Percentiles rank a stretch among this genome's conserved stretches.
Evolutionary conservation across 2,329 filamentous ascomycete species (phyloP).

Genomic region (Tolypocladium inflatum): DNA sequence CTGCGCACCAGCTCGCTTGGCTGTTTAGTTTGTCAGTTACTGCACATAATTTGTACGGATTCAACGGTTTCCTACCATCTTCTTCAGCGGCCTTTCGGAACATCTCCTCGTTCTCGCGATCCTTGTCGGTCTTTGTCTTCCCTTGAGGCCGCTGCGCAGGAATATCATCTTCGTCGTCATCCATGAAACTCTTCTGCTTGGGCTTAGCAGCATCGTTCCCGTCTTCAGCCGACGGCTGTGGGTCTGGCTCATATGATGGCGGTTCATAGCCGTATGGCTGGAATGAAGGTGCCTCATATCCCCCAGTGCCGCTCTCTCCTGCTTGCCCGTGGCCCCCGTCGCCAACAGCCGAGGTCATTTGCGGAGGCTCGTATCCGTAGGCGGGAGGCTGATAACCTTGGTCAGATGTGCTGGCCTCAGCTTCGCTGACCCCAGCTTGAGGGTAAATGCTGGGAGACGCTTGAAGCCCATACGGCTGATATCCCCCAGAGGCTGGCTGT

Average conservation of each 20-base stretch:
- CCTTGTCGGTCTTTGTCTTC: conserved; percentile 58
- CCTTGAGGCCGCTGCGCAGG: conserved; percentile 38
- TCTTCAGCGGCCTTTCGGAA: conserved; percentile 76
- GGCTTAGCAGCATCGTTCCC: conserved; percentile 44
- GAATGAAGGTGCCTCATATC: conserved; percentile 54
- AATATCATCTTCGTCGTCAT: conserved; percentile 70
- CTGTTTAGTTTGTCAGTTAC: conserved; percentile 25
- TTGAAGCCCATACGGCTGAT: conserved; percentile 19
- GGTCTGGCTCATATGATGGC: conserved; percentile 45
- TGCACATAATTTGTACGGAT: background rate
- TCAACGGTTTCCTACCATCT: conserved; percentile 42
- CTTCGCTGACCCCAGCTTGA: conserved; percentile 1
- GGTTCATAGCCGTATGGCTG: conserved; percentile 51
- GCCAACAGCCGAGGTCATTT: conserved; percentile 16
- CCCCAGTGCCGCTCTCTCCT: conserved; percentile 24
- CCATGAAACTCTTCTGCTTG: conserved; percentile 72
- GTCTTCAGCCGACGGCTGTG: conserved; percentile 26
- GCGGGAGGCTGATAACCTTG: conserved; percentile 34
- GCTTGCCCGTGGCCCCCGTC: conserved; percentile 7
- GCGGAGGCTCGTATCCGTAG: conserved; percentile 43
- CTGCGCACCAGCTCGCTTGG: conserved; percentile 48
- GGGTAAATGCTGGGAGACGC: conserved; percentile 12
- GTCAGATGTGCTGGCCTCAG: conserved; percentile 10
- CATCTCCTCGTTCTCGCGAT: conserved; percentile 74
- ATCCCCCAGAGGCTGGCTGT: conserved; percentile 8